phyloP scores from a whole-genome alignment of 768 basidiomycete genomes.

The Calocybe indica region DNA sequence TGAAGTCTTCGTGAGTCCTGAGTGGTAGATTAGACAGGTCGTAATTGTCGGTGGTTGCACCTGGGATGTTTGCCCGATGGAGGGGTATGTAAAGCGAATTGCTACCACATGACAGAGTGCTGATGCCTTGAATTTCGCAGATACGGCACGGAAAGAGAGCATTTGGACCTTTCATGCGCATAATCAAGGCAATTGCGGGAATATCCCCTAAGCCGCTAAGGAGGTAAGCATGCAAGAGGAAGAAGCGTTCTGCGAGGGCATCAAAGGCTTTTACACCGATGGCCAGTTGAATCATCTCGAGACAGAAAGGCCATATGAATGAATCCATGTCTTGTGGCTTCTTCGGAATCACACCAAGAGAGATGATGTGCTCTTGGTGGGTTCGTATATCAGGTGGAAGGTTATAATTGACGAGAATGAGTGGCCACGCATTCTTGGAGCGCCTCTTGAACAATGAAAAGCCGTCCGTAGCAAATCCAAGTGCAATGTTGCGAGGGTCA shows the following conservation, averaged over 20 bases:
- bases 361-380: constrained; percentile 25
- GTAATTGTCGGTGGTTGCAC: constrained; percentile 15
- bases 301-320: constrained; percentile 28
- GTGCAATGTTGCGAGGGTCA: background rate
- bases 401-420: constrained; percentile 29
- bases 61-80: constrained; percentile 12
- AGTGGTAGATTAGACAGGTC: constrained; percentile 22
- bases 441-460: constrained; percentile 21
- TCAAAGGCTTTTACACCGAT: constrained; percentile 27
- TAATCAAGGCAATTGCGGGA: constrained; percentile 16
- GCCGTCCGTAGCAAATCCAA: background rate
- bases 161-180: constrained; percentile 39
- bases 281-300: constrained; percentile 24
- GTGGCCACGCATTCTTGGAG: constrained; percentile 26
- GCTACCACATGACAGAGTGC: background rate
- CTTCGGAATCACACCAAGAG: constrained; percentile 32
- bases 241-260: constrained; percentile 7
- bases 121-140: constrained; percentile 28
- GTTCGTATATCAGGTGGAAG: constrained; percentile 21
- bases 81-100: constrained; percentile 19
- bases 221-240: constrained; percentile 12
- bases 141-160: constrained; percentile 25
- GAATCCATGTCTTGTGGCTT: constrained; percentile 32
- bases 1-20: constrained; percentile 17
- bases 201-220: constrained; percentile 12